Conservation (phyloP, 2,329 filamentous ascomycete genomes). For the Colletotrichum sp. region DNA sequence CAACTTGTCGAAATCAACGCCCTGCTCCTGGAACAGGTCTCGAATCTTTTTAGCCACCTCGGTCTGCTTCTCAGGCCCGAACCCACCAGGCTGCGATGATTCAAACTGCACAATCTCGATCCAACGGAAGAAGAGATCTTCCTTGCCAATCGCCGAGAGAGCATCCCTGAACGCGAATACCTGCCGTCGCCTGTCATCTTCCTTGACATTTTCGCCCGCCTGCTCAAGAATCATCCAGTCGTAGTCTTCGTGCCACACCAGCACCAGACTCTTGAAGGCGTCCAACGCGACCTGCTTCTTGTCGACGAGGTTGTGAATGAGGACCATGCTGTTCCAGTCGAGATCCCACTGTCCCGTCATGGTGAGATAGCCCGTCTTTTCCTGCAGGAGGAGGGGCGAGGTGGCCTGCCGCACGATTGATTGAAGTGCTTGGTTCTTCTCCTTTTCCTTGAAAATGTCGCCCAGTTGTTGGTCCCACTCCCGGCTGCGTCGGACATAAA, state of each 20-base stretch:
- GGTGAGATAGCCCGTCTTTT: constrained; percentile 87
- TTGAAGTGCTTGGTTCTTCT: constrained; percentile 63
- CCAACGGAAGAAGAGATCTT: constrained; percentile 90
- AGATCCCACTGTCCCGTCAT: constrained; percentile 88
- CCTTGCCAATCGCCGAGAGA: constrained; percentile 78
- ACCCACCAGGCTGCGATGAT: constrained; percentile 77
- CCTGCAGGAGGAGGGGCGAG: constrained; percentile 66
- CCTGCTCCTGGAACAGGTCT: constrained; percentile 74
- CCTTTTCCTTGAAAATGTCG: constrained; percentile 57
- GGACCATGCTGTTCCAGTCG: constrained; percentile 82
- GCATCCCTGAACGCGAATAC: constrained; percentile 82
- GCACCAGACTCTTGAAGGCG: constrained; percentile 74
- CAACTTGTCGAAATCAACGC: constrained; percentile 82
- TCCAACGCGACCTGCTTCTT: constrained; percentile 63
- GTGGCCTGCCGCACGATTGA: constrained; percentile 72
- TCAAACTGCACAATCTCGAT: constrained; percentile 92
- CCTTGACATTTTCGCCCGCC: constrained; percentile 49
- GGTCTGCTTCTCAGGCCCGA: constrained; percentile 75
- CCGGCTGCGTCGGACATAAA: constrained; percentile 80
- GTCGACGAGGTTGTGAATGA: constrained; percentile 73
- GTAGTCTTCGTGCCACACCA: constrained; percentile 70
- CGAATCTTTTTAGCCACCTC: constrained; percentile 76
- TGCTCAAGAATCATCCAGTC: constrained; percentile 75
- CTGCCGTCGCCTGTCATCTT: constrained; percentile 72
- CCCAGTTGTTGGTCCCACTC: constrained; percentile 70